Conservation (phyloP, 179 eudicot species). For the Vitellaria paradoxa region DNA sequence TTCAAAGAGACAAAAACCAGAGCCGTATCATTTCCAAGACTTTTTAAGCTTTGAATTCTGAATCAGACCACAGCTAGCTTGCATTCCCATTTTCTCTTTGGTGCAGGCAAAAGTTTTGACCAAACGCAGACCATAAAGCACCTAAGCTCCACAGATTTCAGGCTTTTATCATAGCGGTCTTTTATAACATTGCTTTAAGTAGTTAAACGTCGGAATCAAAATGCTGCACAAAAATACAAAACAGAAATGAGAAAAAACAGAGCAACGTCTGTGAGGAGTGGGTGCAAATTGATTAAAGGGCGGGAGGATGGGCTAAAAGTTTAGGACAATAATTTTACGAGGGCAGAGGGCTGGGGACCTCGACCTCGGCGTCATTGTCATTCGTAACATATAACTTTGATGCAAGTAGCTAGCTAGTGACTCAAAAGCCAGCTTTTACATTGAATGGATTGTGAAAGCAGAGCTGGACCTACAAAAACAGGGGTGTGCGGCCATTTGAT, state of each 20-base stretch:
- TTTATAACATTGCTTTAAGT: not conserved
- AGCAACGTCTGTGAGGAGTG: constrained; percentile 1
- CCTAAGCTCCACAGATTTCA: too few species aligned
- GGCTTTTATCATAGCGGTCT: too few species aligned
- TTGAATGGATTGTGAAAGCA: constrained; percentile 1
- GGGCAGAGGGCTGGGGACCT: constrained; percentile 13
- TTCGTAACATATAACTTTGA: not conserved
- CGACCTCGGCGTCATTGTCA: constrained; percentile 4
- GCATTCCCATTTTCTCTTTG: too few species aligned
- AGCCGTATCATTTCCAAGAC: too few species aligned
- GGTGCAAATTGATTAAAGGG: constrained; percentile 13
- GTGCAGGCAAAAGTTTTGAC: too few species aligned
- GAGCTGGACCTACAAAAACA: not conserved
- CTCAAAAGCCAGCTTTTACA: constrained; percentile 12
- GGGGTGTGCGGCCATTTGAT: not conserved
- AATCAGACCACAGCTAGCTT: too few species aligned
- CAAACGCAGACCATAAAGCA: too few species aligned
- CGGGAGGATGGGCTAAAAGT: not conserved
- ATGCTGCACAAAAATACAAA: not conserved
- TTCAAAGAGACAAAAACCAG: too few species aligned
- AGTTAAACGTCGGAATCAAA: not conserved
- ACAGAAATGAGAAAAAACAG: not conserved
- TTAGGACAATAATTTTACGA: not conserved
- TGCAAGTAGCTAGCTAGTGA: constrained; percentile 1
- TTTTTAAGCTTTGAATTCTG: too few species aligned